Evolutionary conservation across 768 basidiomycete species (phyloP).

Genomic region (Ramaria sp.): DNA sequence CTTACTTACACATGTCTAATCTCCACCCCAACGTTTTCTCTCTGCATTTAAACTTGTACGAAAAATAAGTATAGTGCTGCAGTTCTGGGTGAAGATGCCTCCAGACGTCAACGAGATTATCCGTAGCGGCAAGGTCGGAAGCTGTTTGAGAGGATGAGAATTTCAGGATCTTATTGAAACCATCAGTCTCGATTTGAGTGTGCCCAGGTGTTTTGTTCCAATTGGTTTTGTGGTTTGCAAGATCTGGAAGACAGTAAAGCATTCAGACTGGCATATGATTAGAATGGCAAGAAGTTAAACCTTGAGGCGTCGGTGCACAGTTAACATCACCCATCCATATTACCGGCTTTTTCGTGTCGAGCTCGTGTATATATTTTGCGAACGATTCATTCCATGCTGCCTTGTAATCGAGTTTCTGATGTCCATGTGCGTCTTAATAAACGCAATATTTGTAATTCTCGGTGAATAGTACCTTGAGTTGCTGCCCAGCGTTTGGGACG

Average conservation of each 20-base stretch:
- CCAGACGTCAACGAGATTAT: conserved; percentile 70
- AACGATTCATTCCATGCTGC: conserved; percentile 76
- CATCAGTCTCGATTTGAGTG: conserved; percentile 70
- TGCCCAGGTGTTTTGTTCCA: conserved; percentile 88
- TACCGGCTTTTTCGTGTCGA: conserved; percentile 73
- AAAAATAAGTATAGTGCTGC: conserved; percentile 79
- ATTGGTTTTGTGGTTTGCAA: conserved; percentile 57
- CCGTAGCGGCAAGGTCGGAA: conserved; percentile 23
- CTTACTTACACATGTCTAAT: conserved; percentile 64
- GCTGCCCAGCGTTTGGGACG: conserved; percentile 71
- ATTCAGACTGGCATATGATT: conserved; percentile 3
- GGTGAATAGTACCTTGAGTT: conserved; percentile 46
- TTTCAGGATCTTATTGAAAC: conserved; percentile 58
- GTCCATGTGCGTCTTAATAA: conserved; percentile 1
- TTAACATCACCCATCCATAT: conserved; percentile 88
- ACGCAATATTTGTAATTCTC: not conserved
- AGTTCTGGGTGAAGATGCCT: conserved; percentile 53
- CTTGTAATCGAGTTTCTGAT: conserved; percentile 63
- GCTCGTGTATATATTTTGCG: conserved; percentile 53
- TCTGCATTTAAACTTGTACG: conserved; percentile 74
- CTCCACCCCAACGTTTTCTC: conserved; percentile 80
- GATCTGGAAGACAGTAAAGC: conserved; percentile 32
- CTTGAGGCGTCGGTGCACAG: conserved; percentile 68
- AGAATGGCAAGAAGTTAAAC: conserved; percentile 25
- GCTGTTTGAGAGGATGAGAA: conserved; percentile 16